Conservation (phyloP, 1,284 basidiomycete genomes). For the Somion occarium region DNA sequence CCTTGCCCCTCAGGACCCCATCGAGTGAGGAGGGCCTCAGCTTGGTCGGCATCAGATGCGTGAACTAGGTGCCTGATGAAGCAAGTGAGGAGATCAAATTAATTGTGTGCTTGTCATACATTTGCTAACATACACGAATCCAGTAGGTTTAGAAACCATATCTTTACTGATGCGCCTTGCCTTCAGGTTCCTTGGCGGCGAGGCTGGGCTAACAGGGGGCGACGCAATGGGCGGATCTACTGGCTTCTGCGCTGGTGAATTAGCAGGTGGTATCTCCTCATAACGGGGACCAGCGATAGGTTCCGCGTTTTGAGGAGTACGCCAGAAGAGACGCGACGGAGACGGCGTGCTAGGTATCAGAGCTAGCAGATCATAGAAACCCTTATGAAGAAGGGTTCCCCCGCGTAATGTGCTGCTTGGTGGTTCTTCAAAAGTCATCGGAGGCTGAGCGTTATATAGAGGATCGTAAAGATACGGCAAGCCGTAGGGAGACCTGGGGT, state of each 20-base stretch:
- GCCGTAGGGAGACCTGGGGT: constrained; percentile 27
- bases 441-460: constrained; percentile 26
- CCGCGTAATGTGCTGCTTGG: constrained; percentile 47
- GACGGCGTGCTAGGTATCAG: constrained; percentile 65
- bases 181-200: constrained; percentile 41
- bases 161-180: constrained; percentile 74
- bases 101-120: constrained; percentile 12
- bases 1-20: constrained; percentile 92
- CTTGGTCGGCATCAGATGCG: constrained; percentile 90
- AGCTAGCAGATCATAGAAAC: constrained; percentile 84
- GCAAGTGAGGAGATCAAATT: constrained; percentile 16
- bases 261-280: constrained; percentile 41
- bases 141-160: constrained; percentile 80
- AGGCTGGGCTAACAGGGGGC: constrained; percentile 25
- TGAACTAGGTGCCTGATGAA: constrained; percentile 81
- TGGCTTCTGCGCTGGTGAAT: constrained; percentile 18
- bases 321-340: constrained; percentile 60
- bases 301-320: constrained; percentile 29
- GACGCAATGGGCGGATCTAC: constrained; percentile 17
- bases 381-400: constrained; percentile 74
- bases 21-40: constrained; percentile 81
- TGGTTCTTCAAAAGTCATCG: constrained; percentile 37
- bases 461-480: constrained; percentile 40
- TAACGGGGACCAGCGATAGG: constrained; percentile 58
- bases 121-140: constrained; percentile 68